Conservation (phyloP, 148 eudicot genomes). For the Polygonum aviculare region DNA sequence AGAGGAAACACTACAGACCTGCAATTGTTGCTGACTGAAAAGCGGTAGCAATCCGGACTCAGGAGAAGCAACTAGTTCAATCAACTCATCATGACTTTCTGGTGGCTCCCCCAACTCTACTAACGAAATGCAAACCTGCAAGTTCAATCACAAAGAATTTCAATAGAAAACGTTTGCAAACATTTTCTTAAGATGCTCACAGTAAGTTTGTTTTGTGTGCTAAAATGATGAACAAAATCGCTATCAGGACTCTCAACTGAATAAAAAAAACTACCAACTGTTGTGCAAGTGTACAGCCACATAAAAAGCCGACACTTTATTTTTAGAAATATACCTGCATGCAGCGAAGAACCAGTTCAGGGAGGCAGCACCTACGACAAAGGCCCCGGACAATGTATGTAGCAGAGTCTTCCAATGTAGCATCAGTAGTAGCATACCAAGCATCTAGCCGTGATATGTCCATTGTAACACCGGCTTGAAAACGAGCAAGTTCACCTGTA, state of each 20-base stretch:
- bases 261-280: not conserved
- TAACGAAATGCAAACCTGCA: constrained; percentile 73
- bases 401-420: constrained; percentile 60
- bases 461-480: constrained; percentile 96
- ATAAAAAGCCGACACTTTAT: not conserved
- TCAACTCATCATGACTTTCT: constrained; percentile 58
- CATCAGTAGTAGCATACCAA: constrained; percentile 60
- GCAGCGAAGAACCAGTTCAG: constrained; percentile 76
- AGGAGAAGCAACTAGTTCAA: constrained; percentile 72
- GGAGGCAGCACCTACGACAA: constrained; percentile 91
- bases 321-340: constrained; percentile 59
- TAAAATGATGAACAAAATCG: not conserved
- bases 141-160: not conserved
- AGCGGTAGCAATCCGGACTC: constrained; percentile 61
- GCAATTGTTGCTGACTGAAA: constrained; percentile 86
- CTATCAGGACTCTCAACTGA: not conserved
- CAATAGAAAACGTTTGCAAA: not conserved
- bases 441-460: constrained; percentile 89
- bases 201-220: not conserved
- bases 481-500: constrained; percentile 81
- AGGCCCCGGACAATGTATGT: constrained; percentile 77
- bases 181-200: not conserved
- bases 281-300: not conserved
- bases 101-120: constrained; percentile 57
- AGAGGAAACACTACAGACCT: constrained; percentile 34